Evolutionary conservation across 176 grass and related monocot genomes (phyloP), one percentile per base, ranked within the genome.

Genomic region (Guadua angustifolia): DNA sequence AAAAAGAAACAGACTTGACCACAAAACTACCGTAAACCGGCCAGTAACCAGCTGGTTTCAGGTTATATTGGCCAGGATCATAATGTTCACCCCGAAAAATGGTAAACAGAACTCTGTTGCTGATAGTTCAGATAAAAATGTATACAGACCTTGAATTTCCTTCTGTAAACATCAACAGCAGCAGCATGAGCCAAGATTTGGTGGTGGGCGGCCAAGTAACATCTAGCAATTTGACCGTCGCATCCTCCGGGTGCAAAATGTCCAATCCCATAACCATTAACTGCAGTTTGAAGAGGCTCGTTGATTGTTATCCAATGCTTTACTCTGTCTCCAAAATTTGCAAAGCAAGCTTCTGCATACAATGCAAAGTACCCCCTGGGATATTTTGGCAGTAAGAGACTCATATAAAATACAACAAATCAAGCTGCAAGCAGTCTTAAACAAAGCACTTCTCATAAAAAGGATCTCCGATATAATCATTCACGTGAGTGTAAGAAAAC

Each of bases 311-410:
- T 89, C 96, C 96, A 99, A 70, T 78, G 89, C 86, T 99, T 95
- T 68, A 99, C 96, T 90, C 93, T 99, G 70, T 99, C 96, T 53
- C 96, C 96, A 81, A 95, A 99, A 75, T 85, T 94, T 49, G 89
- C 91, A 90, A 99, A 99, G 78, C 96, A 99, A 81, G 91, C 93
- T 87, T 99, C 96, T 87, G 96, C 96, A 83, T 99, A 99, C 50
- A 92, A 71, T 73, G 89, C 88, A 93, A 95, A 99, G 92, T 90
- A 95, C 50, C 88, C 93, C 82, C 96, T 99, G 93, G 77, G 49
- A 90, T 21, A 82, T 80, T 81, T 83, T 82, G 50, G 85, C 57
- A 60, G 57, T 80, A 39, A 83, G 63, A 82, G 59, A 62, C 63
- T 82, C 52, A 81, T 79, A 87, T 35, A 77, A 84, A 91, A 81